Base-by-base conservation (phyloP, 805 yeast genomes). In the Yarrowia sp. region DNA sequence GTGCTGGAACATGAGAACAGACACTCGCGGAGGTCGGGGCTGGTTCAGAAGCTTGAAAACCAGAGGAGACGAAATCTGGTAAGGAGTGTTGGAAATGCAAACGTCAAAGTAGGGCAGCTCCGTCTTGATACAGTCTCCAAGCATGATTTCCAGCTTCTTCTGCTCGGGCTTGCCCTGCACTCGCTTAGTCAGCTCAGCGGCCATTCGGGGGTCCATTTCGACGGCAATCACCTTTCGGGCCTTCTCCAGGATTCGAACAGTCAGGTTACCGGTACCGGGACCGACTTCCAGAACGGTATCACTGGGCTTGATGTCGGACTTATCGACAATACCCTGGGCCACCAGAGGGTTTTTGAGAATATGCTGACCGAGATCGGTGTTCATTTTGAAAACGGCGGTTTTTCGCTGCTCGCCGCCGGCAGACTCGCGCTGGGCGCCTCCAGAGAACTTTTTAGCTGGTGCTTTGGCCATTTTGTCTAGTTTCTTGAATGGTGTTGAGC, bases 201-300 rank as follows among this genome's bases (percentile, higher is more conserved):
- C 99, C 99, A 95, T 95, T 81, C 98, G 84, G n/a, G 99, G 99
- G 80, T 95, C 99, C 92, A 93, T 93, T 81, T 95, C 99, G 67
- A 91, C 95, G 0, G 98, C 99, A 59, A 91, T 85, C n/a, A 94
- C 98, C 74, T 91, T 92, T 69, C 91, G 84, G 0, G 98, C 98
- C 78, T 92, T 89, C 74, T 94, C 98, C 68, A 95, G 79, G 45
- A 95, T 95, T 71, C 96, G 84, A 45, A 94, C 97, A 0, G 99
- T 95, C 80, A 95, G 83, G 75, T 95, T 95, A 82, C 99, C 99
- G 0, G 99, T 95, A 86, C 99, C 99, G 2, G 99, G 99, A 75
- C 99, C 99, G 66, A 95, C 97, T 81, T 95, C 99, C 50, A 95
- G 82, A 1, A 95, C 98, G 8, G 87, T 87, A 76, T 95, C 99